These are phyloP conservation scores for Drechslerella dactyloides DNA, from an alignment of 2,329 filamentous ascomycete species.

Conservation along the genomic window DNA sequence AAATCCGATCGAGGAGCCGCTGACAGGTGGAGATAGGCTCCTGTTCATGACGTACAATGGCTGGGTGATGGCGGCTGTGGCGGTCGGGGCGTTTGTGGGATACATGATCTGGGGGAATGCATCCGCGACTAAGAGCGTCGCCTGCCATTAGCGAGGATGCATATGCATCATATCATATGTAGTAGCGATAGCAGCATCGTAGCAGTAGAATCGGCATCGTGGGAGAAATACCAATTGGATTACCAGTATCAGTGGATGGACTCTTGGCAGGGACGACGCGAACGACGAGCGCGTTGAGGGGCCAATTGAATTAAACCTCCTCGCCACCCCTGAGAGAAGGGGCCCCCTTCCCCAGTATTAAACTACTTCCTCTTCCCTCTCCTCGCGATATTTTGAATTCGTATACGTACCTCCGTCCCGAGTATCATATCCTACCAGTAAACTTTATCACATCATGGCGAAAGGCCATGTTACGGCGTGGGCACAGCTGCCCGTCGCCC, in stretches of 20 bases:
- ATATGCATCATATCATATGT: neutral
- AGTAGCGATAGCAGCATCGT: no score
- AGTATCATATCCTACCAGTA: neutral
- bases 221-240: neutral
- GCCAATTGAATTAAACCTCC: slow-evolving; percentile 19
- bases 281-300: slow-evolving; percentile 17
- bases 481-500: slow-evolving; percentile 80
- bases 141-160: slow-evolving; percentile 74
- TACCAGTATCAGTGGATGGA: slow-evolving; percentile 19
- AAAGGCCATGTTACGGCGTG: slow-evolving; percentile 65
- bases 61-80: slow-evolving; percentile 92
- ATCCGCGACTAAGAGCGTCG: slow-evolving; percentile 79
- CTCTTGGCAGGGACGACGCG: slow-evolving; percentile 44
- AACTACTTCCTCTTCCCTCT: neutral
- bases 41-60: slow-evolving; percentile 99
- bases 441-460: slow-evolving; percentile 17
- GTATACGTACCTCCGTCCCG: neutral
- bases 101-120: slow-evolving; percentile 77
- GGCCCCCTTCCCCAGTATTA: no score
- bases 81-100: slow-evolving; percentile 84
- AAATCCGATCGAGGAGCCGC: neutral
- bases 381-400: neutral
- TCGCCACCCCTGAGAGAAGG: no score
- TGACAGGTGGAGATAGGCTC: slow-evolving; percentile 70
- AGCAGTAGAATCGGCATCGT: slow-evolving; percentile 4